Percentiles rank a stretch among this genome's conserved stretches.
Evolutionary conservation across 768 basidiomycete species (phyloP).

Genomic region (Pleurotus salmoneostramineus): DNA sequence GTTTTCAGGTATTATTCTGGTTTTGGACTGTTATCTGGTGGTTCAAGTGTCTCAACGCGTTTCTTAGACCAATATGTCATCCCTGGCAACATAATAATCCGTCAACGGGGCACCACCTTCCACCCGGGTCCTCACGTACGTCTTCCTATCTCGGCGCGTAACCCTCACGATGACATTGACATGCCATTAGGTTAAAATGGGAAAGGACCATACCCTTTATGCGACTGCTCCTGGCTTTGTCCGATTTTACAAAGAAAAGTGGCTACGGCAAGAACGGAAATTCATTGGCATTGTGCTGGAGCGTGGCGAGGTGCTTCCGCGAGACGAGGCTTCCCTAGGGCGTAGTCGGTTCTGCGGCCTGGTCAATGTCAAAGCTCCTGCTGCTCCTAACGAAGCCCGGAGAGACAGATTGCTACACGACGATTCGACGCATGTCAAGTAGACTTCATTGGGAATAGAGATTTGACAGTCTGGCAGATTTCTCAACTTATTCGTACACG

Average conservation of each 20-base stretch:
- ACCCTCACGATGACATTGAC: slow-evolving; percentile 7
- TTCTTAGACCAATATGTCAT: slow-evolving; percentile 80
- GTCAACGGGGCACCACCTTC: slow-evolving; percentile 90
- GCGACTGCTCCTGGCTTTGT: slow-evolving; percentile 89
- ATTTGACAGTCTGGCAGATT: too few species aligned
- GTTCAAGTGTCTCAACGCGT: background rate
- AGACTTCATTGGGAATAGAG: too few species aligned
- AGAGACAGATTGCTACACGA: background rate
- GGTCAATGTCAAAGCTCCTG: slow-evolving; percentile 52
- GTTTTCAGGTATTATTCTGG: slow-evolving; percentile 70
- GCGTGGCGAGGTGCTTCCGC: slow-evolving; percentile 81
- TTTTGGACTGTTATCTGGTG: background rate
- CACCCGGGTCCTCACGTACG: slow-evolving; percentile 90
- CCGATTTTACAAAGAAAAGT: slow-evolving; percentile 86
- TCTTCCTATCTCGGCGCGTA: background rate
- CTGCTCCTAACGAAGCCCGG: too few species aligned
- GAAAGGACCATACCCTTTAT: slow-evolving; percentile 93
- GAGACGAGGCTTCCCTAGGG: slow-evolving; percentile 69
- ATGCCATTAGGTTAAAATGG: slow-evolving; percentile 71
- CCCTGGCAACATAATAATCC: slow-evolving; percentile 94
- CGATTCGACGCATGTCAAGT: background rate
- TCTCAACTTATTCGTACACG: too few species aligned
- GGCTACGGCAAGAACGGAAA: slow-evolving; percentile 68
- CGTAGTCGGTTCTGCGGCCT: slow-evolving; percentile 84
- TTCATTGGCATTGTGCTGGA: slow-evolving; percentile 83